Base-by-base conservation (phyloP, 257 asterid species). In the Nyctanthes arbortristis region DNA sequence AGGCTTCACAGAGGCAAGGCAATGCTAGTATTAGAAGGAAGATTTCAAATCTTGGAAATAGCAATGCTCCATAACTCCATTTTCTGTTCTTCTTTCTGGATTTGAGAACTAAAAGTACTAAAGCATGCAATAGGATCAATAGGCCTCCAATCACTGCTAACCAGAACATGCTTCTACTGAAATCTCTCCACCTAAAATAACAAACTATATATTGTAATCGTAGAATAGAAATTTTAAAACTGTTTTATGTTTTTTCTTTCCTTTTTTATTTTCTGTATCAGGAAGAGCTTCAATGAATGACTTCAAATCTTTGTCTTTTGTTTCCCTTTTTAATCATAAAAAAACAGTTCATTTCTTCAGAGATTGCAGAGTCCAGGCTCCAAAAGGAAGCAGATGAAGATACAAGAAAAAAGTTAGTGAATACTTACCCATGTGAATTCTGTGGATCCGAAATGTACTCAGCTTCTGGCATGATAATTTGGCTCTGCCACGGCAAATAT, bases 131-230 rank as follows among this genome's bases (percentile, higher is more conserved):
- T 61, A 86, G 24, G 36, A 85, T 39, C 81, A 90, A 78, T 79
- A 91, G 40, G 76, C 87, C 87, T 2, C 83, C 78, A 20, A 90
- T 86, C 27, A 85, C 78, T 1, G 89, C 96, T 73, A 90, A 66
- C 98, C 98, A 88, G 73, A 92, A 90, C 93, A 92, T 85, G 84
- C 92, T 86, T 81, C 97, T 70, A 43, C 84, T 71, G 81, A 92
- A 92, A 74, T 90, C 91, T 78, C 96, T 85, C 97, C 98, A 92
- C 85, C 98, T 92, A 58, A 57, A 74, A 71, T 61, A 36, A 68
- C 34, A 34, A 70, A 22, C 68, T 69, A 16, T 32, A 18, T 7
- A 47, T 52, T 63, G 22, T 25, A 74, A 30, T 34, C 13, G n/a
- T 20, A 11, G 18, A 1, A 67, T 16, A 18, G 22, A 59, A 43